These are phyloP conservation scores for Pinus tabuliformis DNA, from an alignment of 75 land plant genomes.

Conservation along the genomic window DNA sequence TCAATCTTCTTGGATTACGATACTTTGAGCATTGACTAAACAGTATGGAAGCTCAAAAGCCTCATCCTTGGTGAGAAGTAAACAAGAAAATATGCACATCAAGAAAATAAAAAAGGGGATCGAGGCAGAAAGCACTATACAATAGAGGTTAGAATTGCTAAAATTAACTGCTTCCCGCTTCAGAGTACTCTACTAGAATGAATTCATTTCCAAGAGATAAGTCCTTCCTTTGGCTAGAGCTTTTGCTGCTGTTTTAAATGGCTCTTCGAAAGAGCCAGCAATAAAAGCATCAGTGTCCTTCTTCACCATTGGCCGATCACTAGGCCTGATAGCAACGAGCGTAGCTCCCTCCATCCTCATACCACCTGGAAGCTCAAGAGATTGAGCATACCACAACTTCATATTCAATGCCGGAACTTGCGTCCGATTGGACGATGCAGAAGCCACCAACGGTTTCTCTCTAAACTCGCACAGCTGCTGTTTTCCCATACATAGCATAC, in stretches of 20 bases:
- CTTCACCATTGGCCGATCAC: not conserved
- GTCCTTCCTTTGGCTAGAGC: conserved; percentile 26
- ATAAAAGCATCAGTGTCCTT: conserved; percentile 25
- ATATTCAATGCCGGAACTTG: conserved; percentile 50
- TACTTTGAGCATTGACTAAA: not conserved
- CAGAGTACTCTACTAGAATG: conserved; percentile 16
- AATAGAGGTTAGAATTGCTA: not conserved
- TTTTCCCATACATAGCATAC: conserved; percentile 43
- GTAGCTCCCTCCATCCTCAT: conserved; percentile 52
- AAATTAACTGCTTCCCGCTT: not conserved
- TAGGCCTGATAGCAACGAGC: conserved; percentile 48
- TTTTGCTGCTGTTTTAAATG: conserved; percentile 24
- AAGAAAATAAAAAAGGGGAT: too few species aligned
- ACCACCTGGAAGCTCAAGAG: conserved; percentile 39
- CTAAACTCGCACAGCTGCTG: conserved; percentile 49
- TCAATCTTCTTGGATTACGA: not conserved
- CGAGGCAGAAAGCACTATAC: not conserved
- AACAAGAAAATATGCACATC: conserved; percentile 6
- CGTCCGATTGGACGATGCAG: conserved; percentile 39
- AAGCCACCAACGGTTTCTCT: conserved; percentile 20
- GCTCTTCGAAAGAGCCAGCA: conserved; percentile 33
- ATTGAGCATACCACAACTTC: conserved; percentile 48
- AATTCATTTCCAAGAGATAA: conserved; percentile 59
- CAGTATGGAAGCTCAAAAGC: not conserved
- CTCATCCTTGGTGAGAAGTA: not conserved